Conservation (phyloP, 2,329 filamentous ascomycete species). For the Trichophyton mentagrophytes region DNA sequence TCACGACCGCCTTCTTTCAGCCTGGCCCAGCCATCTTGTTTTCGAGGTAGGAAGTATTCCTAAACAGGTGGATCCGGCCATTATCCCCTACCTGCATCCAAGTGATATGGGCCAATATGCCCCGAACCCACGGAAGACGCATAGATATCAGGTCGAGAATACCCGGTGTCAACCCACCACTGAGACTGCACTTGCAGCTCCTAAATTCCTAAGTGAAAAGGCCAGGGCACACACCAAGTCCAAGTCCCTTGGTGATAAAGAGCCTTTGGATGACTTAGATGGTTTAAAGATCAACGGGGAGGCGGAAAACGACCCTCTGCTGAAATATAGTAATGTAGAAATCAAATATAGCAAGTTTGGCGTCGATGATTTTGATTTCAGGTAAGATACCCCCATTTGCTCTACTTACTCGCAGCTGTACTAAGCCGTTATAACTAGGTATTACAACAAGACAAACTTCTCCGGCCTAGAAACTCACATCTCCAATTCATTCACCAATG, state of each 20-base stretch:
- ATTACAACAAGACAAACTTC: slow-evolving; percentile 85
- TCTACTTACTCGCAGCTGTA: slow-evolving; percentile 9
- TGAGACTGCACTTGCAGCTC: slow-evolving; percentile 53
- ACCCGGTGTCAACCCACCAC: slow-evolving; percentile 52
- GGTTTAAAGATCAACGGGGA: slow-evolving; percentile 57
- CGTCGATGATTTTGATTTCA: slow-evolving; percentile 98
- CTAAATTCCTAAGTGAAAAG: slow-evolving; percentile 92
- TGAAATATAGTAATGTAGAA: slow-evolving; percentile 85
- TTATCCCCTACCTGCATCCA: slow-evolving; percentile 55
- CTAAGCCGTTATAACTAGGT: slow-evolving; percentile 39
- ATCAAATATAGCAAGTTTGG: slow-evolving; percentile 99
- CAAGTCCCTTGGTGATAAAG: slow-evolving; percentile 32
- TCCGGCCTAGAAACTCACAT: slow-evolving; percentile 95
- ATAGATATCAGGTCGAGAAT: slow-evolving; percentile 72
- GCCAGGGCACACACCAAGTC: slow-evolving; percentile 49
- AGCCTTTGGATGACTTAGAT: slow-evolving; percentile 42
- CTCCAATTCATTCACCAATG: slow-evolving; percentile 89
- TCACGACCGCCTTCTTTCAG: slow-evolving; percentile 71
- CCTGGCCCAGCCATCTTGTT: slow-evolving; percentile 73
- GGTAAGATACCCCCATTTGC: slow-evolving; percentile 45
- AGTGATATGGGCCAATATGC: slow-evolving; percentile 66
- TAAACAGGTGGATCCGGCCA: slow-evolving; percentile 56
- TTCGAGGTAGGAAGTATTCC: slow-evolving; percentile 80
- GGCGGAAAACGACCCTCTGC: slow-evolving; percentile 66
- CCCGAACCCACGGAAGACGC: slow-evolving; percentile 57